These are phyloP conservation scores for Phtheirospermum japonicum DNA, from an alignment of 257 asterid species.

Conservation along the genomic window DNA sequence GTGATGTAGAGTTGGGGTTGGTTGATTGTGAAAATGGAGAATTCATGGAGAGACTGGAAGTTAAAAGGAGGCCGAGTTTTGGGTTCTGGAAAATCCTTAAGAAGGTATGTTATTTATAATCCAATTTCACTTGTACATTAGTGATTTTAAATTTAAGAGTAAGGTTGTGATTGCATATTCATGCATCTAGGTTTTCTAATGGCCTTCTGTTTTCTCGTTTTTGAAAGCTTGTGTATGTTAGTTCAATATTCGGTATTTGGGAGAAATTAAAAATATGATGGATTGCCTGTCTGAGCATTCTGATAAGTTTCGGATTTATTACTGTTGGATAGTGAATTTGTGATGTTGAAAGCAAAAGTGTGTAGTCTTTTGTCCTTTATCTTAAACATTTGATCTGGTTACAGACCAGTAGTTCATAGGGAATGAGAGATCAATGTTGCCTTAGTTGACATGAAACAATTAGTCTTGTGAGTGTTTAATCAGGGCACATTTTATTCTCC, in stretches of 20 bases:
- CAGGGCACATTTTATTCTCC: not conserved
- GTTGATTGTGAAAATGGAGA: conserved; percentile 55
- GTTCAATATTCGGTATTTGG: not conserved
- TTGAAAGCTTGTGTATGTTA: not conserved
- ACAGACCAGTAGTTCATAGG: not conserved
- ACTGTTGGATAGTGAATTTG: not conserved
- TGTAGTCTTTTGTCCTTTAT: not conserved
- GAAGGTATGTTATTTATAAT: conserved; percentile 46
- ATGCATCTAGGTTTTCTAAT: not conserved
- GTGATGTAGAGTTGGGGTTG: conserved; percentile 36
- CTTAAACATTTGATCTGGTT: not conserved
- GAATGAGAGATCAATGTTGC: not conserved
- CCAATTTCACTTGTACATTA: not conserved
- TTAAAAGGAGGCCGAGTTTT: conserved; percentile 26
- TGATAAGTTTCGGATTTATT: not conserved
- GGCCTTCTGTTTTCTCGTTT: not conserved
- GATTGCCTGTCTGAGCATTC: conserved; percentile 13
- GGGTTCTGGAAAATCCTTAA: conserved; percentile 39
- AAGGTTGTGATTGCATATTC: not conserved
- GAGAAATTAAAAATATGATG: conserved; percentile 5
- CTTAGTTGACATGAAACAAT: conserved; percentile 5
- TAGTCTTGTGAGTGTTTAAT: not conserved
- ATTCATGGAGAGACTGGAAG: conserved; percentile 30
- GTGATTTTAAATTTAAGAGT: not conserved
- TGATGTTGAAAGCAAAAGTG: not conserved